Base-by-base conservation (phyloP, 2,329 filamentous ascomycete species). In the Penicillium italicum region DNA sequence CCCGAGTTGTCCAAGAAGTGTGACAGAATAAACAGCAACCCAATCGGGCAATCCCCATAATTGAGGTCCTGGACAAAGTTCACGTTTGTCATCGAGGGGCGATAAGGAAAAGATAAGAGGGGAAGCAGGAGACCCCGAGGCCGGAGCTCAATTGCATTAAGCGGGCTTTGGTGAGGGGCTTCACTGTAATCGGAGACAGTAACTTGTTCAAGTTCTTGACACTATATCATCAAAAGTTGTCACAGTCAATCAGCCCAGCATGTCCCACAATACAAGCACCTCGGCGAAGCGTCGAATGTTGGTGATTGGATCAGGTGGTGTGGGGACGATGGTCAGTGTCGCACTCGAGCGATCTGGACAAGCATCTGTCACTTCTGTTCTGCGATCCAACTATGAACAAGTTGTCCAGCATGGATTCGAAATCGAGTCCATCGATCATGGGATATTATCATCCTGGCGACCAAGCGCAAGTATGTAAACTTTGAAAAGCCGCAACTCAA, bases 361-460 rank as follows among this genome's bases (percentile, higher is more conserved):
- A 20, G 80, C 81, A n/a, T 71, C 64, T 9, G 81, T 85, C 4
- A 83, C 82, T 0, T 72, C 78, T 0, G 78, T 85, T 0, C 69
- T 84, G 36, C 76, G 83, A 18, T 85, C 82, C 1, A 86, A 85
- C 62, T 85, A 77, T 67, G 67, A 72, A 0, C 69, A 68, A 0
- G 82, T 83, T 10, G 62, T 68, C 9, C 62, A 75, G 7, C 64
- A 75, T 4, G 83, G 83, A 11, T 84, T 83, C 56, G 65, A 71
- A 0, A 85, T 86, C 53, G 71, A 80, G 12, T 85, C 82, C 0
- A 73, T 80, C 42, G 79, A 85, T 40, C 80, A 84, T 59, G 83
- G 83, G 1, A 63, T 68, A 7, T 65, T 85, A 38, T 68, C 74
- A 3, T 69, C 65, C 4, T 85, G 79, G 79, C 74, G 72, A 24